Base-by-base conservation (phyloP, 495 filamentous ascomycete species). In the Parathielavia hyrcaniae region DNA sequence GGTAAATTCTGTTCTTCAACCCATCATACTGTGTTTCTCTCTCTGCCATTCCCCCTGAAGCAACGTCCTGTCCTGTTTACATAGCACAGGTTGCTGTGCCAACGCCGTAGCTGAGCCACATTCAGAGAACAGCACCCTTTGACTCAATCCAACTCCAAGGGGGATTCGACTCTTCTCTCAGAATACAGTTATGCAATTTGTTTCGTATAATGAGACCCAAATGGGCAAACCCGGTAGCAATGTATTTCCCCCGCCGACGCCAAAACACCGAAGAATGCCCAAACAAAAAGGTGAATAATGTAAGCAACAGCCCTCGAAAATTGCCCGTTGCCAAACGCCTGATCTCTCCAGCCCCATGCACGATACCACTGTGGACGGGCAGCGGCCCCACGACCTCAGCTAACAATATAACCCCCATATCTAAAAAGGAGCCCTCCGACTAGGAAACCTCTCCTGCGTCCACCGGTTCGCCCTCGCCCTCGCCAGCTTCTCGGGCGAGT, bases 401-500 rank as follows among this genome's bases (percentile, higher is more conserved):
- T 20, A 45, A 22, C 26, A n/a, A n/a, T n/a, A n/a, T 30, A 6
- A 2, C 11, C 35, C 20, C 34, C 8, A 26, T 14, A 50, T 30
- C 6, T 30, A 30, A 6, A 30, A 30, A 2, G 26, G 26, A 55
- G 64, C 52, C 59, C 67, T 61, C 57, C 73, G 63, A 5, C 71
- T 65, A 46, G 74, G 74, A 63, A 74, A 76, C 59, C 74, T 69
- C 62, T 76, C 74, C 58, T 74, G 74, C 19, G 50, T 64, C 66
- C 61, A 67, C 19, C 63, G 41, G 23, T 46, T 58, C 45, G 69
- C 67, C 55, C 66, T 63, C 16, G 64, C 57, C 44, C 56, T 57
- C 11, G 60, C 68, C 44, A 70, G 46, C 22, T 64, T 71, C 44
- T 64, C 64, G 4, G 61, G 65, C 8, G 61, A 68, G 34, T 66